phyloP scores from a whole-genome alignment of 495 filamentous ascomycete species.

The Cercophora scortea region DNA sequence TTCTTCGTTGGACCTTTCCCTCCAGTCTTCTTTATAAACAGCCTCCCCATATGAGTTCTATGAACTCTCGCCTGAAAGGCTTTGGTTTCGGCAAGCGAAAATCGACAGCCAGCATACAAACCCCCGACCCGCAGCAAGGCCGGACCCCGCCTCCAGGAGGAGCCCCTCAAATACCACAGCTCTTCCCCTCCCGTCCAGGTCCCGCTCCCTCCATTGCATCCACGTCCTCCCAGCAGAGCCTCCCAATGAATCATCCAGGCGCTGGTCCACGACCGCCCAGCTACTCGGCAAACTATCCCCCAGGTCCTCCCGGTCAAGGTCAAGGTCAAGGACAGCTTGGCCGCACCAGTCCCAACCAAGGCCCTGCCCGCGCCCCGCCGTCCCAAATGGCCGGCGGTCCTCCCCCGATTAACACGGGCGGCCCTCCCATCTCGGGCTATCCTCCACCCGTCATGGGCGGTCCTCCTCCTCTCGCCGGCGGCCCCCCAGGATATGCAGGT shows the following conservation, averaged over 20 bases:
- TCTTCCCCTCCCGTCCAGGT: slow-evolving; percentile 29
- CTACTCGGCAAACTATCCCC: slow-evolving; percentile 54
- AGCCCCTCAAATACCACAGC: slow-evolving; percentile 39
- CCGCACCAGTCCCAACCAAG: slow-evolving; percentile 42
- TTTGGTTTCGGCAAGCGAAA: slow-evolving; percentile 51
- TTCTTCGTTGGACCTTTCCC: slow-evolving; percentile 10
- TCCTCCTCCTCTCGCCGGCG: slow-evolving; percentile 45
- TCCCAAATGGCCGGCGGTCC: slow-evolving; percentile 62
- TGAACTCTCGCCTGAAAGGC: slow-evolving; percentile 54
- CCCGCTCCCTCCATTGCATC: slow-evolving; percentile 33
- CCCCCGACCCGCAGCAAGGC: slow-evolving; percentile 30
- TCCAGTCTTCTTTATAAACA: slow-evolving; percentile 13
- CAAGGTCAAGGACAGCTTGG: slow-evolving; percentile 19
- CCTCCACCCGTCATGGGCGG: slow-evolving; percentile 47
- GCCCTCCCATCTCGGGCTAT: slow-evolving; percentile 43
- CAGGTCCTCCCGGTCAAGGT: slow-evolving; percentile 42
- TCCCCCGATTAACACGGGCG: slow-evolving; percentile 62
- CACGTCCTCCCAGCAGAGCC: slow-evolving; percentile 40
- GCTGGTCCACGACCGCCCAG: slow-evolving; percentile 61
- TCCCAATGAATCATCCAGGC: slow-evolving; percentile 51
- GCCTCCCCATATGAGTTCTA: slow-evolving; percentile 48
- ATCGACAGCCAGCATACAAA: slow-evolving; percentile 41
- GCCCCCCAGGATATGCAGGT: slow-evolving; percentile 34
- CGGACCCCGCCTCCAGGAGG: slow-evolving; percentile 27
- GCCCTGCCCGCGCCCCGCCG: slow-evolving; percentile 41